Evolutionary conservation across 2,329 filamentous ascomycete genomes (phyloP).

Genomic region (Metarhizium humberi): DNA sequence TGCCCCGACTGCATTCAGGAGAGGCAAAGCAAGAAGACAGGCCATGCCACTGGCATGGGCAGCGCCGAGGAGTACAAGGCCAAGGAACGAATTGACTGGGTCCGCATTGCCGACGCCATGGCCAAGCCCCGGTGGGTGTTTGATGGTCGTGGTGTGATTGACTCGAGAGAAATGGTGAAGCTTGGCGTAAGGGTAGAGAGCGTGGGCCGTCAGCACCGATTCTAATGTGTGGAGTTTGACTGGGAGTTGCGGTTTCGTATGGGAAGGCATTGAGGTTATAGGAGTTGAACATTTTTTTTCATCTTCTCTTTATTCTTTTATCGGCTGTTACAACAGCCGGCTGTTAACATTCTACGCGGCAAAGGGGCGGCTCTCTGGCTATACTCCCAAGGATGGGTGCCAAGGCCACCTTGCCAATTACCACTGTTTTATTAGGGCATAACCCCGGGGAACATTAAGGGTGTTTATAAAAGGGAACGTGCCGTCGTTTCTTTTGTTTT

Average conservation of each 20-base stretch:
- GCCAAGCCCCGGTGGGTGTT: constrained; percentile 46
- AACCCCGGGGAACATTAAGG: too few species aligned
- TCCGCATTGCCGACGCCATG: constrained; percentile 38
- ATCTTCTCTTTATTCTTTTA: neutral
- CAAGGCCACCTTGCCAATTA: too few species aligned
- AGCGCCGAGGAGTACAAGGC: constrained; percentile 34
- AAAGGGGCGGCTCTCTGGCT: neutral
- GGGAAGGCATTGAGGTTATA: neutral
- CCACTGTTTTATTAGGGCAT: too few species aligned
- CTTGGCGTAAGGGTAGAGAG: constrained; percentile 44
- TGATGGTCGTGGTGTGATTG: constrained; percentile 45
- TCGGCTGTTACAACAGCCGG: neutral
- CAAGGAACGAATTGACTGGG: constrained; percentile 43
- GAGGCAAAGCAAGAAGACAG: constrained; percentile 25
- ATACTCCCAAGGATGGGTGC: neutral
- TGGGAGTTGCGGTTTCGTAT: neutral
- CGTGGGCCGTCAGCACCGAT: constrained; percentile 38
- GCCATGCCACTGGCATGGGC: constrained; percentile 32
- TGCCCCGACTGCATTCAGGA: constrained; percentile 43
- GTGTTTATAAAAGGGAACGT: too few species aligned
- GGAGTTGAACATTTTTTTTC: neutral
- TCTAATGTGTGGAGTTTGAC: constrained; percentile 17
- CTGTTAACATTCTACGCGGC: neutral
- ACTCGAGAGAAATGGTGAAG: constrained; percentile 36
- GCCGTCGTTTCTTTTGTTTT: too few species aligned